Percentiles rank a stretch among this genome's conserved stretches.
These are phyloP conservation scores for Herpetospermum pedunculosum DNA, from an alignment of 306 rosid genomes.

Conservation along the genomic window DNA sequence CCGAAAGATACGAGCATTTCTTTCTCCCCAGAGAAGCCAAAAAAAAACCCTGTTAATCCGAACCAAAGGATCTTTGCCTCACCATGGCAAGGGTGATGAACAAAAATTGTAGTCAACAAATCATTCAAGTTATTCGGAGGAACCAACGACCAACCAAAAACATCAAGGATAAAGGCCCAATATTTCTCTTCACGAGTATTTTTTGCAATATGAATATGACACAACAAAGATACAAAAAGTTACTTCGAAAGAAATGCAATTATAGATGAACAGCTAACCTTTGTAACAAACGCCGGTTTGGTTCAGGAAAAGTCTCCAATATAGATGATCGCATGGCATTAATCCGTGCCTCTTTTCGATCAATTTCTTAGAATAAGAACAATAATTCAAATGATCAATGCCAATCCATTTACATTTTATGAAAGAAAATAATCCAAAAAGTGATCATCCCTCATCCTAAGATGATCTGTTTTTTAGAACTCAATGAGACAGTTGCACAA, in stretches of 20 bases:
- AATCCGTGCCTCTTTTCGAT: constrained; percentile 75
- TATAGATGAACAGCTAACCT: constrained; percentile 36
- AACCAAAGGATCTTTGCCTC: too few relatives aligned
- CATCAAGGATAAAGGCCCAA: too few relatives aligned
- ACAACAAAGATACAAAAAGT: background rate
- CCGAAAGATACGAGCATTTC: too few relatives aligned
- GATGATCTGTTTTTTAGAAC: too few relatives aligned
- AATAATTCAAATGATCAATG: constrained; percentile 7
- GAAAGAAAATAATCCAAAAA: background rate
- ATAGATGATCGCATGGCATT: constrained; percentile 82
- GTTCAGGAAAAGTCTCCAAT: constrained; percentile 93
- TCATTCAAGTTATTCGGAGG: too few relatives aligned
- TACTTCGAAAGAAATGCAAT: background rate
- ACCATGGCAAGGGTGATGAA: too few relatives aligned
- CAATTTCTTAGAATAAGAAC: constrained; percentile 53
- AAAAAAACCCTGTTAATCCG: too few relatives aligned
- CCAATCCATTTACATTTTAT: constrained; percentile 6
- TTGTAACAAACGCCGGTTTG: constrained; percentile 84
- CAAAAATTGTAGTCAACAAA: too few relatives aligned
- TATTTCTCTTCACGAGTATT: too few relatives aligned
- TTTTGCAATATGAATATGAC: background rate
- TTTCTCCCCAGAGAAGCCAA: too few relatives aligned
- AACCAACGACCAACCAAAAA: too few relatives aligned
- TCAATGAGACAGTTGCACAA: too few relatives aligned
- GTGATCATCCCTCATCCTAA: background rate